Evolutionary conservation across 768 basidiomycete species (phyloP), one percentile per base, ranked within the genome.

Genomic region (Coprinopsis cinerea): DNA sequence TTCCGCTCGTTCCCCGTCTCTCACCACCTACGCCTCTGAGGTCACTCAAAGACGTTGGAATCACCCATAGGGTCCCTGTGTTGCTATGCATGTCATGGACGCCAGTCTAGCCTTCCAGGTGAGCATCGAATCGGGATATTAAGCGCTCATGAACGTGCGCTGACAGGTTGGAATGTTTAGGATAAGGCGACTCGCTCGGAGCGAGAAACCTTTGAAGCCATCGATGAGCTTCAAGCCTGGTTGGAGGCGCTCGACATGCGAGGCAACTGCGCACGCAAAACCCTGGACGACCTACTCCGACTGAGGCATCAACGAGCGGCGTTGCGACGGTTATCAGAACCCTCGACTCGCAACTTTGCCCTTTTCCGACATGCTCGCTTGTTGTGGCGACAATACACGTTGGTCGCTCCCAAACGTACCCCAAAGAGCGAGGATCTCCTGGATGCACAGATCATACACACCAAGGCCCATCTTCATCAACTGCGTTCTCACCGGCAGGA

Each of bases 331-430:
- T 18, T 43, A 11, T 6, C n/a, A n/a, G n/a, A n/a, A n/a, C n/a
- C 22, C 24, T 5, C 10, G 13, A 11, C 28, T 13, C 24, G 23
- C 2, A 27, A 26, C 1, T 23, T 18, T 17, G 20, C 43, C 9
- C 32, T 51, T 10, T 36, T 51, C n/a, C 49, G 25, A 26, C 28
- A 45, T 2, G 49, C 49, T 13, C 44, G 43, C 25, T 36, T 42
- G 10, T 14, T 45, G 20, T 18, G 44, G 10, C n/a, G 18, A 2
- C 23, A 14, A n/a, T 37, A 43, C 15, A 18, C 7, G 2, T 20
- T 44, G 6, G 44, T n/a, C 22, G 14, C 13, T 4, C 13, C 41
- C 32, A 23, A n/a, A n/a, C n/a, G 22, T 18, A 11, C 22, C 22
- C 2, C 23, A 15, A 50, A 35, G 17, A 34, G 23, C 17, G 26